Conservation (phyloP, 805 yeast genomes). For the Scheffersomyces spartinae region DNA sequence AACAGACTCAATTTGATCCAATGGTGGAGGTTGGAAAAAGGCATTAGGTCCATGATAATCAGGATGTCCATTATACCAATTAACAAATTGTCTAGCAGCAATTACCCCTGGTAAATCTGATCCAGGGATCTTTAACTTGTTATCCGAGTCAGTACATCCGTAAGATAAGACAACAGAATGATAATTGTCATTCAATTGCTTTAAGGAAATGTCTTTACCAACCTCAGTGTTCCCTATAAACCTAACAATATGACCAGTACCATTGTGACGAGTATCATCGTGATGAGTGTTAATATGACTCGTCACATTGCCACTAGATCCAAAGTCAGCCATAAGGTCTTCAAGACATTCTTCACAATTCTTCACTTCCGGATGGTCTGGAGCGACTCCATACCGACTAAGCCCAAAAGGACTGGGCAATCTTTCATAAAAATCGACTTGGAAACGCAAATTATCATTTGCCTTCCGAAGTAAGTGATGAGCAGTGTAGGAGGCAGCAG, state of each 20-base stretch:
- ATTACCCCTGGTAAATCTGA: conserved; percentile 53
- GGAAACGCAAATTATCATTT: conserved; percentile 14
- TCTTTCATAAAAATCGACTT: conserved; percentile 71
- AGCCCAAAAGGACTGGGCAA: conserved; percentile 88
- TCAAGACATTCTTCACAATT: conserved; percentile 67
- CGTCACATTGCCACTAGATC: background rate
- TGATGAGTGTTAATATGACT: background rate
- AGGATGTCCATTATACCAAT: conserved; percentile 94
- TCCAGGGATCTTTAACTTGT: conserved; percentile 49
- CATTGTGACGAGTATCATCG: conserved; percentile 5
- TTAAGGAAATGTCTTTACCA: conserved; percentile 49
- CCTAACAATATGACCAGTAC: conserved; percentile 15
- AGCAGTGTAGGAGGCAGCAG: conserved; percentile 91
- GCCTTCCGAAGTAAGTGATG: conserved; percentile 50
- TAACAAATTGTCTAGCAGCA: conserved; percentile 78
- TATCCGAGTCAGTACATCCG: conserved; percentile 58
- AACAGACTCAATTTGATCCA: conserved; percentile 50
- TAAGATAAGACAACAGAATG: conserved; percentile 72
- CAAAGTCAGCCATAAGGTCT: conserved; percentile 24
- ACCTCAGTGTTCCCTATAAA: conserved; percentile 66
- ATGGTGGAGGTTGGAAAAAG: conserved; percentile 34
- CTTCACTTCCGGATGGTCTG: conserved; percentile 97
- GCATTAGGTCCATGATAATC: conserved; percentile 29
- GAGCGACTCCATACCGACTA: conserved; percentile 94
- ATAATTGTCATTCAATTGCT: conserved; percentile 41